A percentile compares a stretch with the other conserved stretches of the same genome.
Evolutionary conservation across 192 early-diverging fungal genomes (phyloP).

Genomic region (Pecoramyces ruminantium): DNA sequence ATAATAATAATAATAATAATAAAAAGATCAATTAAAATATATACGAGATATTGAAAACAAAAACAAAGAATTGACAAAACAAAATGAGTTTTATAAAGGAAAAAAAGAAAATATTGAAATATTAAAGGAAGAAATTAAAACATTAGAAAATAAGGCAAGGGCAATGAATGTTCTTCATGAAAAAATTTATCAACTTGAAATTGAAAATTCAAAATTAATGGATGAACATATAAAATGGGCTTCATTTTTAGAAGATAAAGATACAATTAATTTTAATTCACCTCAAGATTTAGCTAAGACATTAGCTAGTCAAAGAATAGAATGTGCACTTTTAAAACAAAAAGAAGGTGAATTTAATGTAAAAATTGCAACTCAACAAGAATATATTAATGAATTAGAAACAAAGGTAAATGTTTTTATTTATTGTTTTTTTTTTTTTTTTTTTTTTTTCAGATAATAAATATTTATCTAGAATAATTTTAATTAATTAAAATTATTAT

Average conservation of each 20-base stretch:
- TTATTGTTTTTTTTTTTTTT: too few species aligned
- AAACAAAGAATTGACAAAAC: not conserved
- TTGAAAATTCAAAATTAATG: not conserved
- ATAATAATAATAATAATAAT: too few species aligned
- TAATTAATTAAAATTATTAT: too few species aligned
- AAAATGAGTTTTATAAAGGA: not conserved
- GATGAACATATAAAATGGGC: not conserved
- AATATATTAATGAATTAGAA: not conserved
- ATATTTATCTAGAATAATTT: too few species aligned
- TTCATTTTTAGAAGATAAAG: not conserved
- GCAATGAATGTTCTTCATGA: not conserved
- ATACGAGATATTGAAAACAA: not conserved
- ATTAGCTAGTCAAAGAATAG: not conserved
- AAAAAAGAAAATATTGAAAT: not conserved
- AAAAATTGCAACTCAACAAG: not conserved
- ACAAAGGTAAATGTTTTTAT: not conserved
- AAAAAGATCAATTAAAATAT: not conserved
- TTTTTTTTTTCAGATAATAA: too few species aligned
- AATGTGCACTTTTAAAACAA: not conserved
- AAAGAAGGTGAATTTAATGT: not conserved
- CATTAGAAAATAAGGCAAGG: not conserved
- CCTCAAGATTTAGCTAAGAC: not conserved
- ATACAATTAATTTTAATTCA: not conserved
- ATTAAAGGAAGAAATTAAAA: not conserved
- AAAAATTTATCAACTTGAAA: not conserved